phyloP scores from a whole-genome alignment of 1,284 basidiomycete species.

The Caloboletus firmus region DNA sequence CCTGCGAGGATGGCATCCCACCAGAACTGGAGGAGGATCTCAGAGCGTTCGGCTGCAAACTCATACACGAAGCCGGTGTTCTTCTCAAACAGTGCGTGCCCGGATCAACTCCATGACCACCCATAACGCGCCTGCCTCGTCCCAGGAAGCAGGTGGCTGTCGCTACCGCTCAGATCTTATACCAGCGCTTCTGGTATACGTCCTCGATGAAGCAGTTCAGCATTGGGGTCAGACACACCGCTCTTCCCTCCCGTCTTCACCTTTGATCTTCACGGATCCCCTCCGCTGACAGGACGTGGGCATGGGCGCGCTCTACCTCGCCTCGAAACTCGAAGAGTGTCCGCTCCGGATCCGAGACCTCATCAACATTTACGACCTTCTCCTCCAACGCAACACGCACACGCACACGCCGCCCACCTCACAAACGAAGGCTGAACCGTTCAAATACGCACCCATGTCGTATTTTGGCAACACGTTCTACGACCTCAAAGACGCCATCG shows the following conservation, averaged over 20 bases:
- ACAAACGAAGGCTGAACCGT: constrained; percentile 42
- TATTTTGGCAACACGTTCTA: constrained; percentile 85
- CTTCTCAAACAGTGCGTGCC: constrained; percentile 77
- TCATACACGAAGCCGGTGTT: constrained; percentile 93
- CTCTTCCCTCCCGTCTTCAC: background rate
- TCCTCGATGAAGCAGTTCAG: constrained; percentile 93
- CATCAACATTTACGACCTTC: constrained; percentile 90
- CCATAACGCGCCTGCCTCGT: background rate
- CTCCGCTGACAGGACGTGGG: constrained; percentile 71
- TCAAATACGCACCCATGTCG: constrained; percentile 79
- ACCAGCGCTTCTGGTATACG: constrained; percentile 97
- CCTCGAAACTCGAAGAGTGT: constrained; percentile 95
- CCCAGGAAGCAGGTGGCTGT: constrained; percentile 93
- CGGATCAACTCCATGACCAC: background rate
- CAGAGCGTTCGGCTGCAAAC: constrained; percentile 83
- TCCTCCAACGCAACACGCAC: constrained; percentile 57
- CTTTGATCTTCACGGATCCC: constrained; percentile 8
- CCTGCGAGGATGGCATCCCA: constrained; percentile 79
- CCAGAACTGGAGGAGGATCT: constrained; percentile 82
- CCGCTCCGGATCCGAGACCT: constrained; percentile 89
- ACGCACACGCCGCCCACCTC: constrained; percentile 20
- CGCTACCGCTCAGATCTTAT: constrained; percentile 93
- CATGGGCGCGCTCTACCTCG: constrained; percentile 91
- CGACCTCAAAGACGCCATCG: constrained; percentile 85
- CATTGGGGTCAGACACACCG: constrained; percentile 63